A percentile compares a stretch with the other conserved stretches of the same genome.
Evolutionary conservation across 2,329 filamentous ascomycete genomes (phyloP).

Genomic region (Penicillium sp.): DNA sequence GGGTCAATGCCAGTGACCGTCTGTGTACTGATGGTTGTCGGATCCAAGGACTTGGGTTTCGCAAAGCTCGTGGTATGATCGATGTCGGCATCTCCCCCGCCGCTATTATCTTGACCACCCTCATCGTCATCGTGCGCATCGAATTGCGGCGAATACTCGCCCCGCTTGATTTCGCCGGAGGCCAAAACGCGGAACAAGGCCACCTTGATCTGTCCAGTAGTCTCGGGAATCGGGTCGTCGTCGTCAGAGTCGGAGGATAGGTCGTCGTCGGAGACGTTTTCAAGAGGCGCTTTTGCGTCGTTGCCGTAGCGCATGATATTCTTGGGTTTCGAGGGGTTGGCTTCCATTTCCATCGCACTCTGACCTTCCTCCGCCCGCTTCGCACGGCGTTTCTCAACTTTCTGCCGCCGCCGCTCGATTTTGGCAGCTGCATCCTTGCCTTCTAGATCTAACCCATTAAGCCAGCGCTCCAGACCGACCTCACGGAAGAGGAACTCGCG

Average conservation of each 20-base stretch:
- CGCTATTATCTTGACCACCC: slow-evolving; percentile 57
- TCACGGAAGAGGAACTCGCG: slow-evolving; percentile 96
- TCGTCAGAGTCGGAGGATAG: slow-evolving; percentile 66
- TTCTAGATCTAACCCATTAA: slow-evolving; percentile 93
- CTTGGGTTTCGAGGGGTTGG: slow-evolving; percentile 40
- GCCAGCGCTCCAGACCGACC: slow-evolving; percentile 91
- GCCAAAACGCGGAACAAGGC: slow-evolving; percentile 93
- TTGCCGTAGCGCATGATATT: slow-evolving; percentile 76
- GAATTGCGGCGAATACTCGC: slow-evolving; percentile 96
- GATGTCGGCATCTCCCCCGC: slow-evolving; percentile 71
- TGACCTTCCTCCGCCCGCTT: slow-evolving; percentile 65
- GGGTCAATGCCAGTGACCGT: slow-evolving; percentile 98
- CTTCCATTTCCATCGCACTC: slow-evolving; percentile 45
- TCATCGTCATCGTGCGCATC: slow-evolving; percentile 95
- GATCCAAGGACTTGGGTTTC: slow-evolving; percentile 91
- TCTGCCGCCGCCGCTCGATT: slow-evolving; percentile 60
- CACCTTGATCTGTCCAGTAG: slow-evolving; percentile 96
- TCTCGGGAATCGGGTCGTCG: slow-evolving; percentile 83
- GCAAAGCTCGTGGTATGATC: slow-evolving; percentile 98
- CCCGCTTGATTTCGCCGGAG: slow-evolving; percentile 94
- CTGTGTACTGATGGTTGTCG: slow-evolving; percentile 96
- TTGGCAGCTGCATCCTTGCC: slow-evolving; percentile 87
- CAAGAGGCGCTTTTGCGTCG: slow-evolving; percentile 70
- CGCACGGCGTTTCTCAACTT: slow-evolving; percentile 79
- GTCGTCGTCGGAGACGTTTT: slow-evolving; percentile 69